Evolutionary conservation across 2,329 filamentous ascomycete species (phyloP).

Genomic region (Paecilomyces formosus): DNA sequence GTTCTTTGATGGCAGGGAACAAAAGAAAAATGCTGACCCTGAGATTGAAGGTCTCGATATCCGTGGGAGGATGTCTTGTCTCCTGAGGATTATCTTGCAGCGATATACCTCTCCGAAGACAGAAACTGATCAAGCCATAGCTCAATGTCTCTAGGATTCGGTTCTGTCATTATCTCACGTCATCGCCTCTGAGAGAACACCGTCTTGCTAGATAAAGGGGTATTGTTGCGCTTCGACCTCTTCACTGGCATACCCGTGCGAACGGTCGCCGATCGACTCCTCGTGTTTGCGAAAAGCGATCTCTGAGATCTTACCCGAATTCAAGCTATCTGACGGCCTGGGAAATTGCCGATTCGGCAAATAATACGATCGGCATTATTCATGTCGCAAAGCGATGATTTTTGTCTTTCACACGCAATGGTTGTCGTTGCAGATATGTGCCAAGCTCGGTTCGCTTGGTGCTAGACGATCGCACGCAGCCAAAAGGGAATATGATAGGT

Average conservation of each 20-base stretch:
- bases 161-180: background rate
- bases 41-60: background rate
- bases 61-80: background rate
- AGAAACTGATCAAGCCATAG: too few relatives aligned
- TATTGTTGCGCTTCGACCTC: background rate
- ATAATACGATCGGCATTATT: background rate
- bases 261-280: background rate
- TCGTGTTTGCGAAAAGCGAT: background rate
- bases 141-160: background rate
- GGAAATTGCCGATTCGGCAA: background rate
- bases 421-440: background rate
- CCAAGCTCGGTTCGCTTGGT: background rate
- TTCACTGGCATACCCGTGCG: background rate
- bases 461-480: background rate
- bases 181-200: background rate
- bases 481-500: background rate
- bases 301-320: background rate
- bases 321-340: background rate
- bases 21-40: background rate
- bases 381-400: background rate
- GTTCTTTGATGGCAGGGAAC: background rate
- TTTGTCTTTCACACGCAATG: background rate
- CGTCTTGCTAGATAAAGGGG: background rate
- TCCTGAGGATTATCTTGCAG: background rate
- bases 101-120: background rate